phyloP scores from a whole-genome alignment of 2,329 filamentous ascomycete species.

The Zopfia rhizophila region DNA sequence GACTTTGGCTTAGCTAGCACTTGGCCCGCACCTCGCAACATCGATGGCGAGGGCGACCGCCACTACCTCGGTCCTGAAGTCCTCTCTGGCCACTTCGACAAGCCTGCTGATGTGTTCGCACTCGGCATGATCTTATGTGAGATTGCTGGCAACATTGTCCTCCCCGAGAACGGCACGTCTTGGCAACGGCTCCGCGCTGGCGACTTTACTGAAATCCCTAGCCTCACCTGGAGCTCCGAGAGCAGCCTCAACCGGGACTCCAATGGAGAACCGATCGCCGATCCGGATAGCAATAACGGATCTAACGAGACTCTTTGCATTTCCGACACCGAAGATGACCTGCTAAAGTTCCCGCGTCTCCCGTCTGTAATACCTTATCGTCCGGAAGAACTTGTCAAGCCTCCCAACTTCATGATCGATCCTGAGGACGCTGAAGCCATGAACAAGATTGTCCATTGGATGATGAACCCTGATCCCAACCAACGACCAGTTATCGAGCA shows the following conservation, averaged over 20 bases:
- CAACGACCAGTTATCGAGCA: constrained; percentile 79
- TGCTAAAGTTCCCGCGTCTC: constrained; percentile 50
- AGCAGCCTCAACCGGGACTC: constrained; percentile 78
- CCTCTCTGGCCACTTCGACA: constrained; percentile 85
- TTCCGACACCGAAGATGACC: constrained; percentile 50
- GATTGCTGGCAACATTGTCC: constrained; percentile 90
- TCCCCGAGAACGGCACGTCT: constrained; percentile 90
- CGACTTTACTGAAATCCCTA: constrained; percentile 88
- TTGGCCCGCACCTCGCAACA: constrained; percentile 79
- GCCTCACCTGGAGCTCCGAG: constrained; percentile 81
- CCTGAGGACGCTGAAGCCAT: constrained; percentile 76
- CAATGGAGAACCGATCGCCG: constrained; percentile 54
- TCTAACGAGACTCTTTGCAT: constrained; percentile 40
- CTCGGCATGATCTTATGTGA: constrained; percentile 95
- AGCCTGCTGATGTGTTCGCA: constrained; percentile 92
- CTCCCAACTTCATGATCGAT: constrained; percentile 91
- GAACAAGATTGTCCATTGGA: constrained; percentile 84
- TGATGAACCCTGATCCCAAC: constrained; percentile 81
- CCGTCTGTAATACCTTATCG: constrained; percentile 35
- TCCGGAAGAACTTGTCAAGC: constrained; percentile 69
- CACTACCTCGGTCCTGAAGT: constrained; percentile 97
- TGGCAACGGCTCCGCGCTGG: constrained; percentile 92
- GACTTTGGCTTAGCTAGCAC: constrained; percentile 85
- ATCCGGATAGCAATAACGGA: constrained; percentile 26
- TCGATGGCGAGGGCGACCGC: constrained; percentile 93